These are phyloP conservation scores for Didymella exigua DNA, from an alignment of 2,329 filamentous ascomycete genomes.

Conservation along the genomic window DNA sequence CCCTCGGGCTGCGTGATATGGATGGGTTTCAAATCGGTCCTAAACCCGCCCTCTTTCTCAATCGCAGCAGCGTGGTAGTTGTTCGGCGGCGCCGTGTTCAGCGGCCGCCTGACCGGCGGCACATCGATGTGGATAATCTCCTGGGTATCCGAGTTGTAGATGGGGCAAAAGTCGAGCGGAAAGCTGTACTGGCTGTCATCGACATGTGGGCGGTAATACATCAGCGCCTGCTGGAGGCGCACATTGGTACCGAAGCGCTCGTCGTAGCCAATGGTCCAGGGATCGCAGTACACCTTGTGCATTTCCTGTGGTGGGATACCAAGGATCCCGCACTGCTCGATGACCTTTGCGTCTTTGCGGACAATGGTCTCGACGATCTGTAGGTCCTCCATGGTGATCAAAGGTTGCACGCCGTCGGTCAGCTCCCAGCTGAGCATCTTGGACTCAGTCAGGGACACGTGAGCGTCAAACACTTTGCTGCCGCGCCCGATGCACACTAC, in stretches of 20 bases:
- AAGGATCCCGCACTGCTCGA: conserved; percentile 84
- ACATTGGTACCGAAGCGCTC: conserved; percentile 81
- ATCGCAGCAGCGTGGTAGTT: conserved; percentile 81
- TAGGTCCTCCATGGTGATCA: conserved; percentile 93
- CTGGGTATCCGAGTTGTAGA: conserved; percentile 80
- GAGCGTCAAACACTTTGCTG: conserved; percentile 80
- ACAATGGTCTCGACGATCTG: conserved; percentile 77
- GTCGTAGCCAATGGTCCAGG: conserved; percentile 95
- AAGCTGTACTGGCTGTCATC: conserved; percentile 92
- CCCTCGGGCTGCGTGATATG: conserved; percentile 88
- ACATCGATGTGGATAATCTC: conserved; percentile 84
- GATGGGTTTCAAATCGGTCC: conserved; percentile 81
- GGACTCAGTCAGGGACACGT: conserved; percentile 72
- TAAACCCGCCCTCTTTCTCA: conserved; percentile 74
- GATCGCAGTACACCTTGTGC: conserved; percentile 95
- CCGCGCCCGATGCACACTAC: conserved; percentile 80
- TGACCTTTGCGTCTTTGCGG: conserved; percentile 80
- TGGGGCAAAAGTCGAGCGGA: conserved; percentile 91
- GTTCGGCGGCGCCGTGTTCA: conserved; percentile 73
- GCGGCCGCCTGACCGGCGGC: conserved; percentile 74
- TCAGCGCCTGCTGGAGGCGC: conserved; percentile 87
- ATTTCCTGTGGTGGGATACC: conserved; percentile 83
- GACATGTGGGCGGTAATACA: conserved; percentile 88
- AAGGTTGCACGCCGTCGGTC: conserved; percentile 77
- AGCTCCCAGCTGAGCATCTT: conserved; percentile 76